Evolutionary conservation across 2,329 filamentous ascomycete genomes (phyloP).

Genomic region (Pseudogymnoascus sp.): DNA sequence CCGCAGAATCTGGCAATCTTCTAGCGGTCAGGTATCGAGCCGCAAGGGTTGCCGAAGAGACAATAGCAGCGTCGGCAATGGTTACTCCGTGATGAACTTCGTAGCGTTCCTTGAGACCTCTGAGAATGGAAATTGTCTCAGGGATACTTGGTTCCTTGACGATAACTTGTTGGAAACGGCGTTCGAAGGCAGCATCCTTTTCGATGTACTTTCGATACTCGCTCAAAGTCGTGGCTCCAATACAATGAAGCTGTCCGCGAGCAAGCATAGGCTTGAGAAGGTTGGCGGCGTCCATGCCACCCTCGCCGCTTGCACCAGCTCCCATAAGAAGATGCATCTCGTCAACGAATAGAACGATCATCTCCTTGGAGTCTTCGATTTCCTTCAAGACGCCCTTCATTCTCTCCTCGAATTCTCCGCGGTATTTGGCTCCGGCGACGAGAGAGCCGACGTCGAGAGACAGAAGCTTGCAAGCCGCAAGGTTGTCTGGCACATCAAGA

Average conservation of each 20-base stretch:
- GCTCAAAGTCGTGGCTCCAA: slow-evolving; percentile 87
- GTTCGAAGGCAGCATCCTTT: slow-evolving; percentile 96
- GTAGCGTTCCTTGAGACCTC: slow-evolving; percentile 95
- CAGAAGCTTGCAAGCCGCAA: slow-evolving; percentile 87
- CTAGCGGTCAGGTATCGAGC: slow-evolving; percentile 87
- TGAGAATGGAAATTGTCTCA: slow-evolving; percentile 96
- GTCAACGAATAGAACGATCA: slow-evolving; percentile 96
- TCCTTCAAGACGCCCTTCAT: slow-evolving; percentile 99
- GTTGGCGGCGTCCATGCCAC: slow-evolving; percentile 98
- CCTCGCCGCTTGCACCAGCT: slow-evolving; percentile 86
- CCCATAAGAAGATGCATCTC: slow-evolving; percentile 99
- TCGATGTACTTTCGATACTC: slow-evolving; percentile 99
- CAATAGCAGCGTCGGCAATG: slow-evolving; percentile 89
- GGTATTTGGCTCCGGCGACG: slow-evolving; percentile 95
- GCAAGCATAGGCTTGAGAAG: slow-evolving; percentile 97
- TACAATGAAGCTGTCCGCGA: slow-evolving; percentile 92
- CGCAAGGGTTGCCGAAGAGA: slow-evolving; percentile 83
- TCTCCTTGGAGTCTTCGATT: slow-evolving; percentile 88
- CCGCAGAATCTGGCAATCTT: slow-evolving; percentile 89
- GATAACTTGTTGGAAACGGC: slow-evolving; percentile 95
- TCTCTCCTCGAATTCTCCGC: slow-evolving; percentile 96
- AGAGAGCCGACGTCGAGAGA: slow-evolving; percentile 92
- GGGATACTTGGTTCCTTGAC: slow-evolving; percentile 86
- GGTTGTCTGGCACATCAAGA: slow-evolving; percentile 88
- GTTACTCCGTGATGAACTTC: slow-evolving; percentile 97